A percentile compares a stretch with the other conserved stretches of the same genome.
phyloP scores from a whole-genome alignment of 2,329 filamentous ascomycete genomes.

The Aureobasidium sp. region DNA sequence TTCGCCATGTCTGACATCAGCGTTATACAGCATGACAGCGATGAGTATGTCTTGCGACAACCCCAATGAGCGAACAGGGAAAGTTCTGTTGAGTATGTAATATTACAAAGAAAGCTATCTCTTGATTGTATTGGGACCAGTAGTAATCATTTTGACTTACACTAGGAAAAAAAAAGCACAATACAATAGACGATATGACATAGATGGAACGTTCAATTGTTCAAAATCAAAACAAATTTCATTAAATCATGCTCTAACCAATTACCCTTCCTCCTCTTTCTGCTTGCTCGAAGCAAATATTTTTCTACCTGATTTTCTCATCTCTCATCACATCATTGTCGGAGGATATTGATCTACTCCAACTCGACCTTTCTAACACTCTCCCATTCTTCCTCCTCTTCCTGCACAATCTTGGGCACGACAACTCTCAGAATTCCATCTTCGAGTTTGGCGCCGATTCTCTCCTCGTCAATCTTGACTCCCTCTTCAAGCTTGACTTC shows the following conservation, averaged over 20 bases:
- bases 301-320: neutral
- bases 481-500: conserved; percentile 51
- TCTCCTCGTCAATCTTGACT: conserved; percentile 54
- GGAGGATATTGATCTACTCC: conserved; percentile 29
- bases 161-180: neutral
- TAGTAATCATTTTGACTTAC: no score
- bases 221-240: neutral
- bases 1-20: neutral
- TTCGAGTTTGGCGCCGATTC: conserved; percentile 68
- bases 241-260: neutral
- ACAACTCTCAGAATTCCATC: conserved; percentile 70
- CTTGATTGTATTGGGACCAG: no score
- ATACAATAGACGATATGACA: neutral
- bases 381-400: conserved; percentile 56
- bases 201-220: neutral
- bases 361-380: conserved; percentile 47
- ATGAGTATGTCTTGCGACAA: neutral
- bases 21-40: neutral
- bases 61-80: no score
- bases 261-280: conserved; percentile 11
- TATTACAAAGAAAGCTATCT: no score
- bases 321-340: neutral
- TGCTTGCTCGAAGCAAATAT: neutral
- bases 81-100: no score
- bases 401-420: conserved; percentile 65